These are phyloP conservation scores for Bipolaris gigantea DNA, from an alignment of 2,329 filamentous ascomycete genomes.

Conservation along the genomic window DNA sequence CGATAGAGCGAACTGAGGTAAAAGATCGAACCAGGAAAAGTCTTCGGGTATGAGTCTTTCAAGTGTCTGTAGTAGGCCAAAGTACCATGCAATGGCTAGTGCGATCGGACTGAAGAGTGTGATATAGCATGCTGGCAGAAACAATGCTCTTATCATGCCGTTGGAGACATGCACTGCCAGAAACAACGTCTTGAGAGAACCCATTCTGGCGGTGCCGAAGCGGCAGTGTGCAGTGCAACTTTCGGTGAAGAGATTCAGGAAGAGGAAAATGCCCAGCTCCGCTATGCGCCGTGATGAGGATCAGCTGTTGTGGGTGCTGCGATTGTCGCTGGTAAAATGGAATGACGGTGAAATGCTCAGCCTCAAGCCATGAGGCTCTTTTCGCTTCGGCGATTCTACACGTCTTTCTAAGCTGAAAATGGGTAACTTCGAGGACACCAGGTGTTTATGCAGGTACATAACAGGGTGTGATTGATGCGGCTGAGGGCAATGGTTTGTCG, in stretches of 20 bases:
- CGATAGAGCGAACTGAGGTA: constrained; percentile 33
- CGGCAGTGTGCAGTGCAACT: constrained; percentile 1
- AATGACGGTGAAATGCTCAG: constrained; percentile 9
- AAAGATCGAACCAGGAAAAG: constrained; percentile 34
- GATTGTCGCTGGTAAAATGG: background rate
- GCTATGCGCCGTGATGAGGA: background rate
- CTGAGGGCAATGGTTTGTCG: constrained; percentile 11
- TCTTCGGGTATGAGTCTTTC: constrained; percentile 25
- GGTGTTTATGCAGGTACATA: constrained; percentile 5
- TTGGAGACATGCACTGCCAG: constrained; percentile 40
- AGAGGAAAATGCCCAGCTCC: constrained; percentile 5
- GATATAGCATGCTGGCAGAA: constrained; percentile 40
- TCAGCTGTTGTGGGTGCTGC: constrained; percentile 4
- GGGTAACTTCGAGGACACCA: background rate
- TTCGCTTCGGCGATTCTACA: constrained; percentile 6
- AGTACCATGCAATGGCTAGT: constrained; percentile 27
- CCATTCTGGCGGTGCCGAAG: constrained; percentile 27
- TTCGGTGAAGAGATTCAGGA: constrained; percentile 8
- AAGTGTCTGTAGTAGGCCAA: constrained; percentile 24
- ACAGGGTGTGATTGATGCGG: constrained; percentile 15
- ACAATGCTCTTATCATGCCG: constrained; percentile 36
- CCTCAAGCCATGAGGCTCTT: constrained; percentile 15
- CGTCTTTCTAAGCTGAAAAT: background rate
- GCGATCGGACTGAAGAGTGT: constrained; percentile 37
- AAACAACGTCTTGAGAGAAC: constrained; percentile 37